Evolutionary conservation across 179 eudicot species (phyloP).

Genomic region (Beta lomatogona): DNA sequence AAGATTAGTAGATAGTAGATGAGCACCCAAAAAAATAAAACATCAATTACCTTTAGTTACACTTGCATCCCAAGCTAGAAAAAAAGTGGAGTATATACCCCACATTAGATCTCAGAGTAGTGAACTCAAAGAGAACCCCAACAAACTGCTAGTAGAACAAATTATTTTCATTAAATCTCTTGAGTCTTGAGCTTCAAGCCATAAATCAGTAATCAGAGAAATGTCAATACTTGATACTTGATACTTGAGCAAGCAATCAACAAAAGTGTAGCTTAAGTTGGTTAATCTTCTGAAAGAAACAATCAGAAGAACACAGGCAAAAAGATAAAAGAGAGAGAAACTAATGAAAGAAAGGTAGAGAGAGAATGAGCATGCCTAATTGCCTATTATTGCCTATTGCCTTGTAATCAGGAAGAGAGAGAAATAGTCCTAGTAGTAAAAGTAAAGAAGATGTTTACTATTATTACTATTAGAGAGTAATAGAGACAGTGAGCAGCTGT

Average conservation of each 20-base stretch:
- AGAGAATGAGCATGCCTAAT: slow-evolving; percentile 29
- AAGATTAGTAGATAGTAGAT: slow-evolving; percentile 12
- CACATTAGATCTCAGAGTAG: slow-evolving; percentile 66
- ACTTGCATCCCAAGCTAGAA: slow-evolving; percentile 55
- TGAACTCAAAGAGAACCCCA: slow-evolving; percentile 48
- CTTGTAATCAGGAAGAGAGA: slow-evolving; percentile 38
- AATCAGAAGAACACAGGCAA: slow-evolving; percentile 25
- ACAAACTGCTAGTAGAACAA: slow-evolving; percentile 24
- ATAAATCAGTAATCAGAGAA: slow-evolving; percentile 21
- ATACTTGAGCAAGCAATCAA: slow-evolving; percentile 30
- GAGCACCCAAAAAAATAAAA: neutral
- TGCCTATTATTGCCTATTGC: slow-evolving; percentile 5
- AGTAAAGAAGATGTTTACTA: no score
- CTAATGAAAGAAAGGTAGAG: slow-evolving; percentile 27
- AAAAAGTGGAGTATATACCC: slow-evolving; percentile 43
- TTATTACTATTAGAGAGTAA: slow-evolving; percentile 11
- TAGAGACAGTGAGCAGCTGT: slow-evolving; percentile 48
- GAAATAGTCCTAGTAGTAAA: neutral
- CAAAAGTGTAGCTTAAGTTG: slow-evolving; percentile 19
- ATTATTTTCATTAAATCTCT: slow-evolving; percentile 21
- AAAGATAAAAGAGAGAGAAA: slow-evolving; percentile 32
- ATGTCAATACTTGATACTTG: slow-evolving; percentile 12
- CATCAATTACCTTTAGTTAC: slow-evolving; percentile 32
- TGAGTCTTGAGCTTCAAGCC: slow-evolving; percentile 56
- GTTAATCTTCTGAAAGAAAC: slow-evolving; percentile 3